Base-by-base conservation (phyloP, 75 land plant genomes). In the Selaginella tamariscina region DNA sequence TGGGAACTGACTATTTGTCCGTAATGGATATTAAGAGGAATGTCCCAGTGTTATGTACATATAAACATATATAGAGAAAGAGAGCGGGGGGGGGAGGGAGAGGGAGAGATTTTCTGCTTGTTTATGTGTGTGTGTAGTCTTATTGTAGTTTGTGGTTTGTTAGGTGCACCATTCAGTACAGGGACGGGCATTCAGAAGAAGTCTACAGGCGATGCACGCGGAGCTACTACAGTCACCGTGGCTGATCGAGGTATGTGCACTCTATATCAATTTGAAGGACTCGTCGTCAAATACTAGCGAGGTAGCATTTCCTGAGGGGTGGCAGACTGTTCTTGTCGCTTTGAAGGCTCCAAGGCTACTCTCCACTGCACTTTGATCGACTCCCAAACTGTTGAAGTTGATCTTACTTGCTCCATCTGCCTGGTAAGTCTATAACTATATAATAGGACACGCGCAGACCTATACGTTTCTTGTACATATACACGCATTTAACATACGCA, bases 351-450 rank as follows among this genome's bases (percentile, higher is more conserved):
- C 62, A 59, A 59, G 26, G 23, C 26, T 59, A 26, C 26, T 27
- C 21, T 59, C 21, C 26, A 23, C n/a, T 59, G 62, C 26, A 59
- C 62, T 23, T 9, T 59, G 18, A 9, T 21, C 62, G 62, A 59
- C 26, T 59, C 27, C 8, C 49, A 39, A 15, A 23, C 62, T 2
- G 8, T 23, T 59, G 23, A 21, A 59, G 62, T 59, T 5, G 62
- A 59, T 59, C 62, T 59, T 59, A 59, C 62, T 2, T 59, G 62
- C 26, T 27, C 62, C 21, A 59, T 59, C 21, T 59, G 62, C 23
- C 62, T 59, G 62, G 62, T 59, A 59, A 59, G 62, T 9, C 21
- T 8, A n/a, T n/a, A n/a, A n/a, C n/a, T n/a, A n/a, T n/a, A n/a
- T n/a, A n/a, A n/a, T n/a, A n/a, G n/a, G n/a, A n/a, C n/a, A n/a